Evolutionary conservation across 495 filamentous ascomycete species (phyloP).

Genomic region (Polyplosphaeria fusca): DNA sequence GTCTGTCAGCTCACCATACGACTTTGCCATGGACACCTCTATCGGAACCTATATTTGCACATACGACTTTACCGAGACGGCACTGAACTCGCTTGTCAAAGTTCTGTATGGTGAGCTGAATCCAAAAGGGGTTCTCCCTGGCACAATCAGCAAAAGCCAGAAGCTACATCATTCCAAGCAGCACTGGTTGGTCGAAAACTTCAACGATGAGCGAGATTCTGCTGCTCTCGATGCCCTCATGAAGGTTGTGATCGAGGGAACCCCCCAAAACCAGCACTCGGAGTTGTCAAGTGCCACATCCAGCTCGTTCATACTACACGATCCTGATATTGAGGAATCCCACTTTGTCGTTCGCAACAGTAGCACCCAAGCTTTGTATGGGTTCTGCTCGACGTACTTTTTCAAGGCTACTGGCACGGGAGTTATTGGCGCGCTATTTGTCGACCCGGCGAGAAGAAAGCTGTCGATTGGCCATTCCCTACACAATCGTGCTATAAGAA

Average conservation of each 20-base stretch:
- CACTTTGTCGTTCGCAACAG: conserved; percentile 92
- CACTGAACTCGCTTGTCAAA: conserved; percentile 75
- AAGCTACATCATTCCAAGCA: conserved; percentile 77
- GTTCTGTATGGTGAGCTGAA: conserved; percentile 74
- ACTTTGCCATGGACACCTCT: conserved; percentile 86
- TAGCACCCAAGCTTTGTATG: conserved; percentile 80
- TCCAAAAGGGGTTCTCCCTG: conserved; percentile 70
- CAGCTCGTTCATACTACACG: conserved; percentile 68
- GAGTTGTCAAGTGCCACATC: conserved; percentile 65
- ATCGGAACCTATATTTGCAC: conserved; percentile 90
- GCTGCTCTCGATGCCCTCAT: conserved; percentile 67
- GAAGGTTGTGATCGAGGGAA: conserved; percentile 58
- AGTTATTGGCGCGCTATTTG: conserved; percentile 77
- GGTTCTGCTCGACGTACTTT: conserved; percentile 84
- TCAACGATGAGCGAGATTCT: conserved; percentile 72
- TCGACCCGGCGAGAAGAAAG: conserved; percentile 77
- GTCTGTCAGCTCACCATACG: conserved; percentile 88
- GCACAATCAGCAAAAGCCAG: conserved; percentile 76
- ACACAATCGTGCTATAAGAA: conserved; percentile 74
- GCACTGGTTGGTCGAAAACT: conserved; percentile 85
- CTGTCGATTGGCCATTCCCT: conserved; percentile 83
- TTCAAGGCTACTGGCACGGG: conserved; percentile 65
- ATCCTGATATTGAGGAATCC: conserved; percentile 65
- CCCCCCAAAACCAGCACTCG: conserved; percentile 53
- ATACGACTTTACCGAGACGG: conserved; percentile 90